Evolutionary conservation across 1,284 basidiomycete species (phyloP), one percentile per base, ranked within the genome.

Genomic region (Thecaphora thlaspeos): DNA sequence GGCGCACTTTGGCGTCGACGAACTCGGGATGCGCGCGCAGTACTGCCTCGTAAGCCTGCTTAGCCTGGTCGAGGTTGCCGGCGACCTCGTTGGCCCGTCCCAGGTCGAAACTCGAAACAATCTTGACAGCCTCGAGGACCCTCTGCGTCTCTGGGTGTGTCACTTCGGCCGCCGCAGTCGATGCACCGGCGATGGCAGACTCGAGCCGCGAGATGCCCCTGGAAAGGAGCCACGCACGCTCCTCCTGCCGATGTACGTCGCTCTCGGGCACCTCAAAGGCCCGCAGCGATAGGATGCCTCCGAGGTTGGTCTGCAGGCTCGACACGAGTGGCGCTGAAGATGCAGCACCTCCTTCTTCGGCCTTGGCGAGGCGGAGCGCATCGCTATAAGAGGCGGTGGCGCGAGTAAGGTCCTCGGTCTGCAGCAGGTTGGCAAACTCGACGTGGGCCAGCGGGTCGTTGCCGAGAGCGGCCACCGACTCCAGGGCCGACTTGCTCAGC

Each of bases 11-110:
- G 42, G 74, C 75, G 43, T 76, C 73, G 14, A 70, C 69, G 42
- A 75, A 77, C 55, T 76, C 75, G n/a, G 75, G 70, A 43, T 77
- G 75, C 23, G 49, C 68, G 18, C 52, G 46, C 21, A 77, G 48
- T 41, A 77, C 55, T 19, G 66, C 68, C 9, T 65, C 51, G 55
- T 74, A 77, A 1, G 73, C 73, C 40, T 69, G 52, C 15, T 62
- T 58, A 18, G 75, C 75, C 23, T 68, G 61, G n/a, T 60, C 58
- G 28, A 51, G 19, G 26, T 71, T 55, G 46, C 54, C 64, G 18
- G 52, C 41, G 21, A 48, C 58, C 48, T 77, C 75, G 53, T 69
- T 61, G 32, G 68, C 67, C 22, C 74, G 72, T 11, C 67, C 75
- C 7, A 76, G 51, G 40, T 77, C 73, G 74, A 73, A 77, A 12